These are phyloP conservation scores for Fraxinus excelsior DNA, from an alignment of 257 asterid genomes.

Conservation along the genomic window DNA sequence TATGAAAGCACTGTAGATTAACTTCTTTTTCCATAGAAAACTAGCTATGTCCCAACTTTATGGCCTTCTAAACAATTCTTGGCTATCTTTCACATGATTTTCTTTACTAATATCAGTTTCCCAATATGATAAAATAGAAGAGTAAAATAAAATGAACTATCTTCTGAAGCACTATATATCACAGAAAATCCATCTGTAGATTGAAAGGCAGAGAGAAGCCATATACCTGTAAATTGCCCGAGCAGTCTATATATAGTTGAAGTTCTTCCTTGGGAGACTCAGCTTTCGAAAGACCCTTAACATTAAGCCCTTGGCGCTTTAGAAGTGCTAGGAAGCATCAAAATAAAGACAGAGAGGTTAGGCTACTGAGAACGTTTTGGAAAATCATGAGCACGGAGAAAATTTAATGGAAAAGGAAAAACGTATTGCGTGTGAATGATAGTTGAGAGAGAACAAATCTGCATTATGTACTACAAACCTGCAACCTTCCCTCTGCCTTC, in stretches of 20 bases:
- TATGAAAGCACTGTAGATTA: background rate
- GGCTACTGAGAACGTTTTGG: background rate
- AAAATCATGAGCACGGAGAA: background rate
- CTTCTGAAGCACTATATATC: conserved; percentile 7
- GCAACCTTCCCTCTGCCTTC: conserved; percentile 89
- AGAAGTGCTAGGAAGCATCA: conserved; percentile 66
- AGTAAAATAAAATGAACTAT: background rate
- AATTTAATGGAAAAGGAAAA: background rate
- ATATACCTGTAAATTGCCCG: conserved; percentile 91
- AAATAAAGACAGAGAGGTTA: conserved; percentile 17
- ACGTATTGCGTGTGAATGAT: background rate
- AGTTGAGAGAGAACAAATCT: conserved; percentile 9
- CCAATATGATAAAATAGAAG: conserved; percentile 3
- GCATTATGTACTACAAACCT: conserved; percentile 47
- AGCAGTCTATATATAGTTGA: conserved; percentile 82
- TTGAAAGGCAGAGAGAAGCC: conserved; percentile 15
- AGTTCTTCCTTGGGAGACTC: conserved; percentile 84
- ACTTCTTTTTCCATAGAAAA: background rate
- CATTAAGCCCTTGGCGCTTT: conserved; percentile 93
- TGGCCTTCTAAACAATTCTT: background rate
- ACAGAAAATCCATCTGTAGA: background rate
- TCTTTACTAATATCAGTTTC: background rate
- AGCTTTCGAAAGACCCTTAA: conserved; percentile 86
- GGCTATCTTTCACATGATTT: conserved; percentile 8
- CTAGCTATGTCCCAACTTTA: background rate